Evolutionary conservation across 345 rosid species (phyloP).

Genomic region (Moricandia moricandioides): DNA sequence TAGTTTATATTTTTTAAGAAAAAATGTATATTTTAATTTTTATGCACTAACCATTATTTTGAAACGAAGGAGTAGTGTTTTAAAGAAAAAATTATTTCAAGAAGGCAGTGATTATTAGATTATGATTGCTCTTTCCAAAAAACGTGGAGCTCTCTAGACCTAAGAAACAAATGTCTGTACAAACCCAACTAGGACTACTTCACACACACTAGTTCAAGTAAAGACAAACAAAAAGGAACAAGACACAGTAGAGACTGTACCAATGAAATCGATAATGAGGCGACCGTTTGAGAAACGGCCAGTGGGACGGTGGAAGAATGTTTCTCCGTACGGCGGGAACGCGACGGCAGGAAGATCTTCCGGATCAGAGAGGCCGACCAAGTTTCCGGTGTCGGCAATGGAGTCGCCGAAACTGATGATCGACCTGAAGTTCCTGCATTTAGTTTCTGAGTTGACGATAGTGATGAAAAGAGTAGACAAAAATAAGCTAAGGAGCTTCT

Average conservation of each 20-base stretch:
- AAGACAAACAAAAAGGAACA: background rate
- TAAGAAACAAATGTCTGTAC: background rate
- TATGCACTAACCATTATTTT: too few species aligned
- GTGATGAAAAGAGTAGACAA: background rate
- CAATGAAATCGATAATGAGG: slow-evolving; percentile 52
- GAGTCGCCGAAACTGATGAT: slow-evolving; percentile 65
- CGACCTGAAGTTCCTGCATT: slow-evolving; percentile 22
- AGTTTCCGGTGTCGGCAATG: slow-evolving; percentile 53
- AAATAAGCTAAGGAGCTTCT: background rate
- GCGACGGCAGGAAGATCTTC: slow-evolving; percentile 18
- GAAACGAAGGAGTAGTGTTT: too few species aligned
- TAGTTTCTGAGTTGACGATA: background rate
- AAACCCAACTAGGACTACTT: background rate
- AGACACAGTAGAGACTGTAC: slow-evolving; percentile 20
- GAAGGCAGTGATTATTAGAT: background rate
- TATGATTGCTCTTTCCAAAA: background rate
- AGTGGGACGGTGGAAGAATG: slow-evolving; percentile 47
- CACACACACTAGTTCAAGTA: background rate
- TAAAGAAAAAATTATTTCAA: too few species aligned
- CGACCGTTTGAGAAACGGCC: slow-evolving; percentile 56
- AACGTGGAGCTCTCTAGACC: background rate
- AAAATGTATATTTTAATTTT: too few species aligned
- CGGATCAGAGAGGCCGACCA: slow-evolving; percentile 12
- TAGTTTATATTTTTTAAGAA: too few species aligned
- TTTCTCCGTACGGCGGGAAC: slow-evolving; percentile 46